phyloP scores from a whole-genome alignment of 768 basidiomycete genomes.

The Kwoniella pini region DNA sequence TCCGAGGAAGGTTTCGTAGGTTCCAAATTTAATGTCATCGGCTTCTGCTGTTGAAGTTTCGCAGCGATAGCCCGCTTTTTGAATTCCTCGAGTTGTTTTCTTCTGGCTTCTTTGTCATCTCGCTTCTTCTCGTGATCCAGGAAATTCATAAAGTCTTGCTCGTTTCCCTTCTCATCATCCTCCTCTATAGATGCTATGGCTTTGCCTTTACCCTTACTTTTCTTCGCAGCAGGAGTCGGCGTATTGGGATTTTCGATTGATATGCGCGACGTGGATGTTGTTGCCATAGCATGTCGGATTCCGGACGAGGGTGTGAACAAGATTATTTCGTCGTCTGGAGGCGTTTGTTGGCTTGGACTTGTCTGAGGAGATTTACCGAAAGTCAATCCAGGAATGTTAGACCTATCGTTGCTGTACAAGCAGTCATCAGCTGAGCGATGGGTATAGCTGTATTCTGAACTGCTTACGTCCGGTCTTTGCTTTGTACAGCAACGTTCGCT shows the following conservation, averaged over 20 bases:
- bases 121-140: conserved; percentile 5
- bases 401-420: not conserved
- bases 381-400: conserved; percentile 17
- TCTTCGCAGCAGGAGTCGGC: conserved; percentile 15
- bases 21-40: conserved; percentile 2
- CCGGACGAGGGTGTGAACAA: conserved; percentile 22
- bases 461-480: not conserved
- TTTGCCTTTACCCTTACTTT: conserved; percentile 4
- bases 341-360: conserved; percentile 17
- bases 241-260: conserved; percentile 13
- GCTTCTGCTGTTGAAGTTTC: not conserved
- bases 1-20: conserved; percentile 4
- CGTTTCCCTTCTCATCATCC: conserved; percentile 8
- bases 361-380: conserved; percentile 9
- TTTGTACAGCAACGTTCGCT: conserved; percentile 5
- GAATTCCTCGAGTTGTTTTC: conserved; percentile 1
- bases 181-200: conserved; percentile 12
- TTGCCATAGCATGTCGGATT: not conserved
- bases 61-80: not conserved
- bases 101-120: conserved; percentile 12
- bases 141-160: not conserved
- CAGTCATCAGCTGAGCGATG: not conserved
- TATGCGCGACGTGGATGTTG: conserved; percentile 4
- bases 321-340: conserved; percentile 24
- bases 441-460: too few species aligned